Evolutionary conservation across 2,329 filamentous ascomycete species (phyloP).

Genomic region (Akanthomyces dipterigenus): DNA sequence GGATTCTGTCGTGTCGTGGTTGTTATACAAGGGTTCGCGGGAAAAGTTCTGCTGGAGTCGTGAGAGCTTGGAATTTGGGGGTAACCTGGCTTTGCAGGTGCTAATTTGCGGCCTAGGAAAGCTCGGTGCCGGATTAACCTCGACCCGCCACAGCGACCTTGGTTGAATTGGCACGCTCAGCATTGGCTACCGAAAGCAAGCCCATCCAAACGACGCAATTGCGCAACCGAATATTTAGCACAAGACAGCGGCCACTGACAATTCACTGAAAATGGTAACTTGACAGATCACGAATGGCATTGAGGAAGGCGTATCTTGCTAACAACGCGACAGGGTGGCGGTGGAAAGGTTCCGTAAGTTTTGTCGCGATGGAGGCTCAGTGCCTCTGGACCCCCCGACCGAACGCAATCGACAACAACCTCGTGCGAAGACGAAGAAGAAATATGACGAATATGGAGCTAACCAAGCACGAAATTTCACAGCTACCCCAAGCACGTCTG

Average conservation of each 20-base stretch:
- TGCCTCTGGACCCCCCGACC: neutral
- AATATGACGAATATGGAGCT: conserved; percentile 11
- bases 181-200: conserved; percentile 4
- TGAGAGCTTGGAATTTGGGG: conserved; percentile 23
- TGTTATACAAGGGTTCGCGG: conserved; percentile 14
- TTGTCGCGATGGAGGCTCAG: conserved; percentile 12
- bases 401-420: conserved; percentile 16
- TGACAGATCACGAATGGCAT: neutral
- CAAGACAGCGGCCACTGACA: conserved; percentile 27
- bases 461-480: conserved; percentile 14
- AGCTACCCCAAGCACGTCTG: conserved; percentile 99
- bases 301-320: conserved; percentile 24
- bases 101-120: conserved; percentile 9
- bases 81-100: neutral
- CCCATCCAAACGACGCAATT: conserved; percentile 25
- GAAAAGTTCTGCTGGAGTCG: conserved; percentile 33
- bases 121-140: conserved; percentile 12
- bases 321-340: conserved; percentile 58
- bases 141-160: neutral
- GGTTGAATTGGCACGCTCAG: neutral
- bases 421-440: neutral
- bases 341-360: conserved; percentile 56
- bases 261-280: conserved; percentile 50
- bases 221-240: conserved; percentile 18
- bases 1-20: conserved; percentile 1